phyloP scores from a whole-genome alignment of 768 basidiomycete genomes.

The Galerina sulciceps region DNA sequence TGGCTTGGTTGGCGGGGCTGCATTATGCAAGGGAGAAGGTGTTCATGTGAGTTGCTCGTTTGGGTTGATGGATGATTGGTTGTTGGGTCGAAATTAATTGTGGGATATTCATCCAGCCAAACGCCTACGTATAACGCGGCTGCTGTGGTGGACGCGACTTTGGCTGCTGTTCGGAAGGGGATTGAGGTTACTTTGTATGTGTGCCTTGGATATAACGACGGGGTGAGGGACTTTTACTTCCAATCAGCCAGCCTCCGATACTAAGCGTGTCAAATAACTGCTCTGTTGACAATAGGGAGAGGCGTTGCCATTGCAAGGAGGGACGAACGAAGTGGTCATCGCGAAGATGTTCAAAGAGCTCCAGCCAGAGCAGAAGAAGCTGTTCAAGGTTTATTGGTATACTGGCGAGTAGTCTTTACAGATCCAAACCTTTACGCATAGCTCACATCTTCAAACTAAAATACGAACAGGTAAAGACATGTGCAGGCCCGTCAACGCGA shows the following conservation, averaged over 20 bases:
- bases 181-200: slow-evolving; percentile 14
- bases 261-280: no score
- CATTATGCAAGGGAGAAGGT: slow-evolving; percentile 5
- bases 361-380: slow-evolving; percentile 2
- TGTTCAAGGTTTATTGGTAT: slow-evolving; percentile 12
- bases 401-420: background rate
- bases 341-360: slow-evolving; percentile 14
- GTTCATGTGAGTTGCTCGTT: slow-evolving; percentile 9
- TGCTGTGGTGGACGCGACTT: slow-evolving; percentile 8
- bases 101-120: background rate
- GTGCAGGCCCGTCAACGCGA: slow-evolving; percentile 14
- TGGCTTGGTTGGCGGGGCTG: slow-evolving; percentile 13
- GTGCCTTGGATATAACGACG: slow-evolving; percentile 15
- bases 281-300: slow-evolving; percentile 1
- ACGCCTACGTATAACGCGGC: slow-evolving; percentile 15
- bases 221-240: background rate
- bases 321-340: slow-evolving; percentile 13
- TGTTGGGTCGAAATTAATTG: no score
- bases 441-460: no score
- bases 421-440: no score
- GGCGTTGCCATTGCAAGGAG: slow-evolving; percentile 11
- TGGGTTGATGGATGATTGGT: no score
- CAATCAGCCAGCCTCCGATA: background rate
- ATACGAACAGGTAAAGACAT: slow-evolving; percentile 6
- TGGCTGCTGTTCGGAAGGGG: slow-evolving; percentile 9